phyloP scores from a whole-genome alignment of 768 basidiomycete species.

The Coprinopsis sp. region DNA sequence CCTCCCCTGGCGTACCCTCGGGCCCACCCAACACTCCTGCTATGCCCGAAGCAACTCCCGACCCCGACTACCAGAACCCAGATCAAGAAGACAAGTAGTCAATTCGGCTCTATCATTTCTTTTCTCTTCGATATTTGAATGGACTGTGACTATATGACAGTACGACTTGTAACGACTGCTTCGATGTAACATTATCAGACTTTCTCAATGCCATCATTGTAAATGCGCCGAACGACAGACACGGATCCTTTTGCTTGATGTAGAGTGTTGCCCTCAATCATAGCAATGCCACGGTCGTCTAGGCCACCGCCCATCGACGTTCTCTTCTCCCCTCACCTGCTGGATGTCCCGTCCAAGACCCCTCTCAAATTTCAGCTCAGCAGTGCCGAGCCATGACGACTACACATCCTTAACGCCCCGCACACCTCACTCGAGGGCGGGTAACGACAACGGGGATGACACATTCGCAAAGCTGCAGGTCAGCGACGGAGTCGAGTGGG shows the following conservation, averaged over 20 bases:
- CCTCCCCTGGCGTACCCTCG: conserved; percentile 6
- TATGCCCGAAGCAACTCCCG: background rate
- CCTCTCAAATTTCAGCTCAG: conserved; percentile 32
- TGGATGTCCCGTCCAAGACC: conserved; percentile 39
- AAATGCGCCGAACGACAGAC: too few species aligned
- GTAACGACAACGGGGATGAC: conserved; percentile 55
- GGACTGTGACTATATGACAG: too few species aligned
- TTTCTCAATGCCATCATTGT: too few species aligned
- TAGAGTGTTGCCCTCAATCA: too few species aligned
- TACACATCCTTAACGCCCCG: conserved; percentile 47
- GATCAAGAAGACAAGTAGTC: background rate
- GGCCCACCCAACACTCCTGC: conserved; percentile 11
- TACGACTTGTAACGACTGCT: too few species aligned
- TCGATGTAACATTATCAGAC: too few species aligned
- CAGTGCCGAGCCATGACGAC: conserved; percentile 27
- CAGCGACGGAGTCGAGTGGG: conserved; percentile 34
- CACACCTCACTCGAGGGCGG: conserved; percentile 59
- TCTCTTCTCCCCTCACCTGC: background rate
- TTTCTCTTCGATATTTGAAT: background rate
- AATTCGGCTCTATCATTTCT: background rate
- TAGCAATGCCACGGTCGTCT: background rate
- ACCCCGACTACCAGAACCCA: background rate
- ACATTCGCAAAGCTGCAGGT: conserved; percentile 47
- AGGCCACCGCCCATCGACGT: too few species aligned
- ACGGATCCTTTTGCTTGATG: too few species aligned